Evolutionary conservation across 139 green algal genomes (phyloP), one percentile per base, ranked within the genome.

Genomic region (Chlorella sorokiniana): DNA sequence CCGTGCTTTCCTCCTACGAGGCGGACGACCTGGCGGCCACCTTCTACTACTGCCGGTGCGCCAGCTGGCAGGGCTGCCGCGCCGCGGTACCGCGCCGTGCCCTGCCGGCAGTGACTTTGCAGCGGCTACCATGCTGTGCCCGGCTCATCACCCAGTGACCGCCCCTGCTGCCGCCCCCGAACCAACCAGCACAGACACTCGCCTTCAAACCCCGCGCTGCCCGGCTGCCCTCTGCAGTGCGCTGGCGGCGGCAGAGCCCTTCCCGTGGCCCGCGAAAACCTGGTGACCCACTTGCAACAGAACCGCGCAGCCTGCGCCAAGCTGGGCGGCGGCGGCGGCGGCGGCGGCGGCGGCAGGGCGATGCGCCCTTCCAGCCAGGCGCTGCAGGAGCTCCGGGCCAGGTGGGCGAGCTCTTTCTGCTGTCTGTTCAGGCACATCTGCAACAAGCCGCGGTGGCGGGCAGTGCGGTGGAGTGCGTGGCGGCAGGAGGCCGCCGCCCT

Each of bases 231-330:
- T 18, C 10, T 25, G 75, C 83, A 86, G 90, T 51, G 81, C 81
- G 56, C 87, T 95, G 74, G 86, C 82, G 11, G 89, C 90, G 14
- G 48, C 86, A 9, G 25, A 61, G 27, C 91, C 93, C 0, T 96
- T 96, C 61, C 41, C 48, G 92, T 92, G 16, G 91, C 93, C 0
- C 70, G 90, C 0, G 91, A 96, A 72, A 96, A 95, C 80, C 86
- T 96, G 82, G 54, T 92, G 56, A 81, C 93, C 76, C 86, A 94
- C 64, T 91, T 94, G 68, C 89, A 95, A 38, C 84, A 90, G 45
- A 94, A 92, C 83, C 67, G 89, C 29, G 67, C 37, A 22, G 86
- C 82, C 77, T 91, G 42, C 38, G 44, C 25, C 23, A 48, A 64
- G 70, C 61, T 85, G 59, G 72, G 42, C 4, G 6, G 33, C 41